Base-by-base conservation (phyloP, 352 stramenopile species). In the Pythium myriotylum region DNA sequence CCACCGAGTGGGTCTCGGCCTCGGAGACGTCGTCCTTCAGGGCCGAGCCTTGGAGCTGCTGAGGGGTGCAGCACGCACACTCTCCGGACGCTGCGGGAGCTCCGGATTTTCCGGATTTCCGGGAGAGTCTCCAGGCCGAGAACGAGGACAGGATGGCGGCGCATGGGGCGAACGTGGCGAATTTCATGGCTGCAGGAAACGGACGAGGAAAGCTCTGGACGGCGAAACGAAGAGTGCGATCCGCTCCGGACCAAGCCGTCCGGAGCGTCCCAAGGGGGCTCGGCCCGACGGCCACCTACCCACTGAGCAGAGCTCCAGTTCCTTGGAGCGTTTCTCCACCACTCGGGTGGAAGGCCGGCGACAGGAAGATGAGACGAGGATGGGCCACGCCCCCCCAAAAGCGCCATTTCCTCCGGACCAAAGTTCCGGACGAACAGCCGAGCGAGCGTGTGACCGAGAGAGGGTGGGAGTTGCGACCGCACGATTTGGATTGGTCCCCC, bases 91-190 rank as follows among this genome's bases (percentile, higher is more conserved):
- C n/a, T 2, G 8, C 9, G 27, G n/a, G n/a, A n/a, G n/a, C n/a
- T n/a, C n/a, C n/a, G n/a, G n/a, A n/a, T n/a, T n/a, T n/a, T n/a
- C n/a, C n/a, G n/a, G n/a, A n/a, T n/a, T n/a, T n/a, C n/a, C 49
- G 20, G 33, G 43, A 62, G 27, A 50, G 33, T 2, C 22, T 55
- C 55, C 55, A 55, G 6, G 19, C 12, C 13, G 55, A 62, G 41
- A 41, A 14, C n/a, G 55, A 55, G 29, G 42, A 42, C 41, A 61
- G 54, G 26, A 61, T 8, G 17, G 54, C 42, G 54, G 27, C 32
- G 20, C 54, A 61, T n/a, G 54, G 27, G 8, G 29, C 37, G 32
- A 22, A 24, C 16, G 33, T 32, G 24, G 32, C 24, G 35, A 29
- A 41, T 32, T 54, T 20, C 47, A 54, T 54, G 47, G 27, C 26